Evolutionary conservation across 2,329 filamentous ascomycete genomes (phyloP).

Genomic region (Fusarium acutatum): DNA sequence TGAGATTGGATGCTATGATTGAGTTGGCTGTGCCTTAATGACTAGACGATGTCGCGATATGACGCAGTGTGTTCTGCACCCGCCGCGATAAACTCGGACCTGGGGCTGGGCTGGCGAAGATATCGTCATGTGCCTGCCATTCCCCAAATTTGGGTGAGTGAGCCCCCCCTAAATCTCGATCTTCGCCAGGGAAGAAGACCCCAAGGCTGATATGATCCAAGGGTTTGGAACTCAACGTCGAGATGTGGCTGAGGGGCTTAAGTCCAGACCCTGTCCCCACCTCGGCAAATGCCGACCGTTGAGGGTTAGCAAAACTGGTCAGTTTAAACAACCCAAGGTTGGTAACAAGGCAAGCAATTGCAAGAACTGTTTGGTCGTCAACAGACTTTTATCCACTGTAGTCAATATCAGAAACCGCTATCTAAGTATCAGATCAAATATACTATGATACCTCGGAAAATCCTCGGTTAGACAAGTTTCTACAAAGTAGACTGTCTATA

Average conservation of each 20-base stretch:
- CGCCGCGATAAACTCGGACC: background rate
- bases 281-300: slow-evolving; percentile 36
- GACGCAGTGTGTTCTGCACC: background rate
- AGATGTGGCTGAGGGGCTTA: slow-evolving; percentile 29
- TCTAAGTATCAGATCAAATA: background rate
- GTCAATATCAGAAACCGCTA: background rate
- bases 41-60: background rate
- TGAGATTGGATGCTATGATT: slow-evolving; percentile 1
- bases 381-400: background rate
- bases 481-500: background rate
- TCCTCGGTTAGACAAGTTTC: background rate
- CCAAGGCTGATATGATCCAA: slow-evolving; percentile 21
- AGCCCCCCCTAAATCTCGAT: slow-evolving; percentile 29
- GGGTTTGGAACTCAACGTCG: slow-evolving; percentile 26
- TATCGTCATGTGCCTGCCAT: slow-evolving; percentile 19
- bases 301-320: background rate
- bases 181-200: slow-evolving; percentile 16
- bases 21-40: background rate
- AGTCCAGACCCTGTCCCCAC: slow-evolving; percentile 30
- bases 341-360: no score
- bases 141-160: slow-evolving; percentile 2
- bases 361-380: background rate
- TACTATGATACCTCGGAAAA: background rate
- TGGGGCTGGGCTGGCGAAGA: background rate
- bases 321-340: background rate